These are phyloP conservation scores for Rhypophila decipiens DNA, from an alignment of 495 filamentous ascomycete species.

Conservation along the genomic window DNA sequence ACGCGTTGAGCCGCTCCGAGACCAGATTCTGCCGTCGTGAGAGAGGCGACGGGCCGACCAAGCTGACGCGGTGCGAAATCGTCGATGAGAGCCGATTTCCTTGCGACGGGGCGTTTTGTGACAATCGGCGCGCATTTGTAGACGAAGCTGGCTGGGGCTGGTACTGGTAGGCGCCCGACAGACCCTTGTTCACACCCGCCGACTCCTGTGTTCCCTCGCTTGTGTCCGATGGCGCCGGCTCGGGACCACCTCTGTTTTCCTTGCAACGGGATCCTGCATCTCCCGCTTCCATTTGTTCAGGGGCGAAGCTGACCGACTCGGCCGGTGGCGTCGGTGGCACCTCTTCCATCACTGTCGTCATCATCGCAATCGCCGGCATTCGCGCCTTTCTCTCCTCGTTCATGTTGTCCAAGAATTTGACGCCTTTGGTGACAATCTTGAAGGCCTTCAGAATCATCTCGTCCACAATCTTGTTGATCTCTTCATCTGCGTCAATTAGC, in stretches of 20 bases:
- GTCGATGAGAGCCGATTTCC: constrained; percentile 40
- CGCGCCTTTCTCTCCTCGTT: constrained; percentile 56
- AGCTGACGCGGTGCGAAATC: constrained; percentile 49
- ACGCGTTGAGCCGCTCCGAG: constrained; percentile 59
- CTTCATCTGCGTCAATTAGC: constrained; percentile 43
- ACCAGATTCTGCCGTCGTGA: constrained; percentile 44
- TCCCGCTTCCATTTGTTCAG: constrained; percentile 21
- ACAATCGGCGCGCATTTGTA: constrained; percentile 35
- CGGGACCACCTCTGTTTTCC: constrained; percentile 22
- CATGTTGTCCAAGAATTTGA: constrained; percentile 87
- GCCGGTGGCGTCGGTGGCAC: constrained; percentile 69
- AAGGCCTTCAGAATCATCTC: constrained; percentile 91
- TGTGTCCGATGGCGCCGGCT: constrained; percentile 19
- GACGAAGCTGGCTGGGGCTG: too few relatives aligned
- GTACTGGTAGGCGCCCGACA: constrained; percentile 35
- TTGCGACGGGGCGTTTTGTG: constrained; percentile 21
- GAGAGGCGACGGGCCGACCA: constrained; percentile 38
- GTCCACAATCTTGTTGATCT: constrained; percentile 72
- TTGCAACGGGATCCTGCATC: constrained; percentile 33
- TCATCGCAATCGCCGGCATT: constrained; percentile 47
- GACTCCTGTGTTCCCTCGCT: constrained; percentile 28
- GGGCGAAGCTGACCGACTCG: constrained; percentile 44
- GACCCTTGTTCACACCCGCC: constrained; percentile 32
- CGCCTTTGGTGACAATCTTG: constrained; percentile 85
- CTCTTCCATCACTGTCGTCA: constrained; percentile 58